These are phyloP conservation scores for Phaeosphaeriaceae sp. DNA, from an alignment of 2,329 filamentous ascomycete species.

Conservation along the genomic window DNA sequence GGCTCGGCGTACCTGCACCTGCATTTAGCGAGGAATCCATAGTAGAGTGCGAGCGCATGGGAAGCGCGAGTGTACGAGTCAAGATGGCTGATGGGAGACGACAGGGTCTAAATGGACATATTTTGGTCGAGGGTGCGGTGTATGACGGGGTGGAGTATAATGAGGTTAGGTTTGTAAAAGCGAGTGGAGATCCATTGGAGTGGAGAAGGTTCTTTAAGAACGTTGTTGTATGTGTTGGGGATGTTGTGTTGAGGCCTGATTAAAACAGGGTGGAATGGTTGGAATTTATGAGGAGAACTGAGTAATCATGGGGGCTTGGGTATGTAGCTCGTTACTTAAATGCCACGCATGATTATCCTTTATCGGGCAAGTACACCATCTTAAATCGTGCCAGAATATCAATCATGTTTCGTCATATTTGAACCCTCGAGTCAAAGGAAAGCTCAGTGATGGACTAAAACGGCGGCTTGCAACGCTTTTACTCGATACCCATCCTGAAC, in stretches of 20 bases:
- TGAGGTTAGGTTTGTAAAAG: slow-evolving; percentile 90
- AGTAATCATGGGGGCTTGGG: no score
- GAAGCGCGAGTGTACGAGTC: slow-evolving; percentile 71
- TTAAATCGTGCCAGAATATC: no score
- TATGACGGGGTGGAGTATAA: slow-evolving; percentile 67
- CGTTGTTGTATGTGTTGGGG: slow-evolving; percentile 84
- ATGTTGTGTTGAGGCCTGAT: slow-evolving; percentile 68
- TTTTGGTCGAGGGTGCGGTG: slow-evolving; percentile 74
- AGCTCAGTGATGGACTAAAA: no score
- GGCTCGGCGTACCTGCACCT: slow-evolving; percentile 79
- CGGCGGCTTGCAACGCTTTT: no score
- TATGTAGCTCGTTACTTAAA: no score
- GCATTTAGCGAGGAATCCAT: slow-evolving; percentile 39
- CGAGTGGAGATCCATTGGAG: slow-evolving; percentile 93
- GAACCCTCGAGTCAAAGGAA: no score
- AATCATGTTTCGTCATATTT: no score
- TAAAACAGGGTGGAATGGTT: slow-evolving; percentile 6
- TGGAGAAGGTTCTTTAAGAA: slow-evolving; percentile 98
- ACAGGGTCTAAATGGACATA: slow-evolving; percentile 76
- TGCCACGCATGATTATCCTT: no score
- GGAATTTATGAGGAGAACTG: no score
- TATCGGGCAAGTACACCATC: no score
- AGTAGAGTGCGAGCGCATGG: slow-evolving; percentile 49
- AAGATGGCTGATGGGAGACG: slow-evolving; percentile 74
- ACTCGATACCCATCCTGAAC: no score